Evolutionary conservation across 129 eudicot genomes (phyloP), one percentile per base, ranked within the genome.

Genomic region (Cynara cardunculus): DNA sequence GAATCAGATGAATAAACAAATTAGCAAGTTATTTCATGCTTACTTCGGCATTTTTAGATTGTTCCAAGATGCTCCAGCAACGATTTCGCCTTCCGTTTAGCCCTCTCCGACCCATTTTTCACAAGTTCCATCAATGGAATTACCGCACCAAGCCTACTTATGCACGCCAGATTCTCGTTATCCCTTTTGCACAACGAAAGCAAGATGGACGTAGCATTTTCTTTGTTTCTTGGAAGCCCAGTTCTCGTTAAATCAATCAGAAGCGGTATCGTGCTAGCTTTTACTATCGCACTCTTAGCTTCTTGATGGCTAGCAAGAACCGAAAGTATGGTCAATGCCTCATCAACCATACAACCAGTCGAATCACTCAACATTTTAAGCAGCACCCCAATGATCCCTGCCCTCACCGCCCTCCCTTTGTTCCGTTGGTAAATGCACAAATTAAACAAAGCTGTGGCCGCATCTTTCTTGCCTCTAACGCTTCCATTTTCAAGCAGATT

Each of bases 351-450:
- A 73, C 88, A 76, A 69, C 80, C 84, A 62, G 86, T 87, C 5
- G 94, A 82, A 80, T 95, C 97, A 10, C 86, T 88, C 21, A 95
- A 78, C 97, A 92, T 92, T 10, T 84, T 89, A 34, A 95, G 73
- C 72, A 95, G 79, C 34, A 90, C 91, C 0, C 82, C 27, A 22
- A 95, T 84, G 46, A 95, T 85, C 65, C 99, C 97, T 0, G 97
- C 90, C 84, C 97, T 71, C 41, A 95, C 95, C 2, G 97, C 97
- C 80, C 99, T 82, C 12, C 99, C 97, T 79, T 90, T 95, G 75
- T 95, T 95, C 35, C 99, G 97, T 67, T 88, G 99, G 75, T 95
- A 95, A 39, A 95, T 88, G 67, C 99, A 95, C 46, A 95, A 76
- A 69, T 89, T 95, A 62, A 95, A 95, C 72, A 95, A 87, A 19